Evolutionary conservation across 352 stramenopile species (phyloP).

Genomic region (Salisapilia sapeloensis): DNA sequence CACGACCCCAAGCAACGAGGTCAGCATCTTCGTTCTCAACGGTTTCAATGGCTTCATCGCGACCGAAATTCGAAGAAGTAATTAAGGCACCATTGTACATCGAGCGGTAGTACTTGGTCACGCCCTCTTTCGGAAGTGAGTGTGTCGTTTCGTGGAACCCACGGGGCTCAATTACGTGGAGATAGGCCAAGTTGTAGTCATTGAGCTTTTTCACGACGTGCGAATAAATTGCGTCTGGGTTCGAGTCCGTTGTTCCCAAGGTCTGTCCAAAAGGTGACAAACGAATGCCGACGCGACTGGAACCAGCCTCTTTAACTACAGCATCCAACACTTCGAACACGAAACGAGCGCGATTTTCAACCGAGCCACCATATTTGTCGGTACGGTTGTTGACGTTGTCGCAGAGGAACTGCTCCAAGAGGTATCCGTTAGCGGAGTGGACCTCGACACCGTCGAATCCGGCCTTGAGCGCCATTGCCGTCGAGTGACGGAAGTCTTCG

Average conservation of each 20-base stretch:
- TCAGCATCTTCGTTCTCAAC: constrained; percentile 31
- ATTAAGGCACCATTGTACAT: constrained; percentile 47
- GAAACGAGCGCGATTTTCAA: constrained; percentile 48
- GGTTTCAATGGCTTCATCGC: constrained; percentile 20
- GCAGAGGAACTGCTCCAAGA: constrained; percentile 81
- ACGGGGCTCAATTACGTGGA: constrained; percentile 38
- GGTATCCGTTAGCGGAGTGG: constrained; percentile 81
- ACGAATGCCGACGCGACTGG: constrained; percentile 4
- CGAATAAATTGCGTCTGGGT: constrained; percentile 25
- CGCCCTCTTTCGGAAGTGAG: constrained; percentile 12
- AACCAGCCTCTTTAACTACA: constrained; percentile 3
- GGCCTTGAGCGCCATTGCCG: constrained; percentile 43
- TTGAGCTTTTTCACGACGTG: constrained; percentile 41
- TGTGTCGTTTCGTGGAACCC: constrained; percentile 15
- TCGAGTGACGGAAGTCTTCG: constrained; percentile 45
- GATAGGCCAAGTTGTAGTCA: constrained; percentile 34
- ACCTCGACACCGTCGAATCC: constrained; percentile 74
- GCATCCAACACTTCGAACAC: constrained; percentile 34
- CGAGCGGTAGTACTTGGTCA: constrained; percentile 27
- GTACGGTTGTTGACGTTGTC: constrained; percentile 51
- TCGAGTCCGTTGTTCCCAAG: constrained; percentile 26
- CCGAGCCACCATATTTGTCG: constrained; percentile 66
- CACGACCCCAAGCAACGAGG: constrained; percentile 40
- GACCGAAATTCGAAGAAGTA: constrained; percentile 31
- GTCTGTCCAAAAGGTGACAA: constrained; percentile 14